Base-by-base conservation (phyloP, 1,284 basidiomycete species). In the Cutaneotrichosporon sp. region DNA sequence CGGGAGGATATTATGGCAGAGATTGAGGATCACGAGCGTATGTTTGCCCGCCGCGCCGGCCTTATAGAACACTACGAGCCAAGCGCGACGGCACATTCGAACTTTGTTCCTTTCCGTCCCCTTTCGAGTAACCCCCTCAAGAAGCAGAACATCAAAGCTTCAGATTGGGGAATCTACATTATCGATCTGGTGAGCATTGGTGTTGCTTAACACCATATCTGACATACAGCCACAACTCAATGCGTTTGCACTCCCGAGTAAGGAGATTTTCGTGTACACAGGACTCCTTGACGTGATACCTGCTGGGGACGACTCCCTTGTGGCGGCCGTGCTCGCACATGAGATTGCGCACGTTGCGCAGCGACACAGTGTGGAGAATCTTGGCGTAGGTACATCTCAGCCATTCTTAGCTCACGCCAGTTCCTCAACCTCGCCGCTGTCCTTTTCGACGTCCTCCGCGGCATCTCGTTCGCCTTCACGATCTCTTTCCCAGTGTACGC, bases 201-300 rank as follows among this genome's bases (percentile, higher is more conserved):
- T 17, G 16, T 12, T 37, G 9, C 6, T 12, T n/a, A n/a, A n/a
- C n/a, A 31, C 29, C 10, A 14, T 11, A 20, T 19, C 62, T 61
- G 35, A 61, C 34, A 11, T 16, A 10, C 38, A 75, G 74, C 76
- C 77, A 1, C 70, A 75, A 45, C 31, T 59, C 56, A 79, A 80
- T 58, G 78, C 78, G 3, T 79, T 79, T 55, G 79, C 78, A 2
- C 64, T 79, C 3, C 78, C 78, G 3, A 77, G 76, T 27, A 77
- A 77, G 57, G 77, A 79, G 51, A 68, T 79, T 27, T 78, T 79
- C 51, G 72, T 79, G 29, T 79, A 79, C 62, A 76, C 78, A 1
- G 79, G 79, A 14, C 63, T 80, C 25, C 68, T 80, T 6, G 66
- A 77, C 27, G 61, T 77, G 3, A 51, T 73, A 7, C 71, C 71